phyloP scores from a whole-genome alignment of 441 rosid species.

The Raphanus hybrid region DNA sequence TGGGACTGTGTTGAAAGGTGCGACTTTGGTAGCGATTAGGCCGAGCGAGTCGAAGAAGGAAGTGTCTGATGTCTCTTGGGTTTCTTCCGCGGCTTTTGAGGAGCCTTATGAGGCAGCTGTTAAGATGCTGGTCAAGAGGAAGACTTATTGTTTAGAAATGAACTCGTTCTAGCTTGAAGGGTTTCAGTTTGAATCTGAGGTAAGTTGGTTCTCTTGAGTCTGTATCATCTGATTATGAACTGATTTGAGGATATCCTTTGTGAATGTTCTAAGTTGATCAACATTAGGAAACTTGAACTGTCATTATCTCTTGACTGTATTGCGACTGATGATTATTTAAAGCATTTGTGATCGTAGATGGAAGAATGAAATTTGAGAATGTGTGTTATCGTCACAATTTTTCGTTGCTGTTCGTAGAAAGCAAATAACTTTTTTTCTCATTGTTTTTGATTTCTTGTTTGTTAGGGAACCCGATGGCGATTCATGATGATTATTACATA shows the following conservation, averaged over 20 bases:
- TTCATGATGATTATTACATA: conserved; percentile 11
- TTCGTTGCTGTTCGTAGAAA: background rate
- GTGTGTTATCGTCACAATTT: background rate
- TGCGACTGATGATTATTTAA: background rate
- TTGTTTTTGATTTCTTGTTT: conserved; percentile 1
- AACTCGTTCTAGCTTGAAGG: conserved; percentile 84
- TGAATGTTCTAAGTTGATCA: conserved; percentile 1
- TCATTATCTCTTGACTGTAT: background rate
- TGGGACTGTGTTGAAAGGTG: conserved; percentile 83
- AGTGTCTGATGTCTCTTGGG: conserved; percentile 70
- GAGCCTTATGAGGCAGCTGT: conserved; percentile 90
- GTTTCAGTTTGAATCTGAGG: conserved; percentile 30
- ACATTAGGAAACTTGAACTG: background rate
- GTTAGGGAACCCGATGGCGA: conserved; percentile 4
- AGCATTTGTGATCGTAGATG: conserved; percentile 11
- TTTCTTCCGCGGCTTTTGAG: conserved; percentile 67
- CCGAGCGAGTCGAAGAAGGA: conserved; percentile 44
- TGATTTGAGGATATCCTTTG: conserved; percentile 3
- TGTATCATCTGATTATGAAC: conserved; percentile 7
- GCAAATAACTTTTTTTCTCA: background rate
- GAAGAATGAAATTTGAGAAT: background rate
- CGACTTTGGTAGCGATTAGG: conserved; percentile 86
- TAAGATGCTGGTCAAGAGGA: conserved; percentile 79
- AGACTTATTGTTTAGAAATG: conserved; percentile 95
- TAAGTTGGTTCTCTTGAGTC: background rate